Base-by-base conservation (phyloP, 768 basidiomycete species). In the Kwoniella bestiolae region DNA sequence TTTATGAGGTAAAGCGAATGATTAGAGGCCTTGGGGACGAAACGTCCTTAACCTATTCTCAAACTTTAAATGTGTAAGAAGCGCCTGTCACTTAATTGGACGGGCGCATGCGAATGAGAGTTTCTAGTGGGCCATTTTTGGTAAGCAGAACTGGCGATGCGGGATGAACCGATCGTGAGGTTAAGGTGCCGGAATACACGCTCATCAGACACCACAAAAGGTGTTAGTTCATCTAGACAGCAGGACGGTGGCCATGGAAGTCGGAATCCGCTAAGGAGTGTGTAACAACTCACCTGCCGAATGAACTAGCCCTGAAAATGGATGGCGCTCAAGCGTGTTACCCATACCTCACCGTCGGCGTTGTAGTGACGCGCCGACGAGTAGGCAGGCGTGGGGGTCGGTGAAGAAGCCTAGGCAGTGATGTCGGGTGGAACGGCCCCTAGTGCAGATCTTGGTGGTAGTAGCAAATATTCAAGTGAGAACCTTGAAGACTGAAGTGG, bases 271-370 rank as follows among this genome's bases (percentile, higher is more conserved):
- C 88, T 88, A 88, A 88, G 88, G 87, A 88, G 87, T 88, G 87
- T 89, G 87, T 88, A 88, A 88, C 87, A 88, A 89, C 88, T 89
- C 87, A 90, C 88, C 88, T 89, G 88, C 88, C 87, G 87, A 90
- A 90, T 88, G 86, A 89, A 89, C 88, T 89, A 88, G 88, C 88
- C 88, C 87, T 89, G 87, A 89, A 89, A 89, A 89, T 89, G 88
- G 89, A 89, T 89, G 88, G 89, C 88, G 88, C 89, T 90, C 85
- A 88, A 89, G 88, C 85, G 86, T 88, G 85, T 86, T 87, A 88
- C 89, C 89, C 87, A 89, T 86, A 89, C 88, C 86, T 87, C 87
- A 84, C 88, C 87, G 85, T 88, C 85, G 85, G 86, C 83, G 86
- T 87, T 86, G 81, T 55, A 72, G 74, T 71, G 86, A 89, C 79